Conservation (phyloP, 2,329 filamentous ascomycete species). For the Aspergillus ustus region DNA sequence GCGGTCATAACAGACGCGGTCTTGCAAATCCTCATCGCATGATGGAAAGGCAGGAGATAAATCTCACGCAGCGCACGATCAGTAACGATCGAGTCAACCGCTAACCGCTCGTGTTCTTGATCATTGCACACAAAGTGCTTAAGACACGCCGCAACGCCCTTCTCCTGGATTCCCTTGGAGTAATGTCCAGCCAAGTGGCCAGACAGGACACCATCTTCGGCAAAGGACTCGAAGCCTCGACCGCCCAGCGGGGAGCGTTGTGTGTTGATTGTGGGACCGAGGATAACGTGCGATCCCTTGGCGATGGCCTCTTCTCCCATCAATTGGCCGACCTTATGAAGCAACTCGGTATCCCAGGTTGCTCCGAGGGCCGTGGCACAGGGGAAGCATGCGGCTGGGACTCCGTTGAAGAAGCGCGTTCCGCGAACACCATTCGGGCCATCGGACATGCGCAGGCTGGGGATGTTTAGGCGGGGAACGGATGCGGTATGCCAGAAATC, state of each 20-base stretch:
- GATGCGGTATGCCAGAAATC: constrained; percentile 74
- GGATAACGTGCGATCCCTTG: constrained; percentile 72
- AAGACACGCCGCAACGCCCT: constrained; percentile 74
- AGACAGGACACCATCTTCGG: constrained; percentile 78
- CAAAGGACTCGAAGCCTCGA: constrained; percentile 85
- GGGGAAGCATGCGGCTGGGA: constrained; percentile 74
- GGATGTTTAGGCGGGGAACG: constrained; percentile 66
- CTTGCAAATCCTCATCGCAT: constrained; percentile 61
- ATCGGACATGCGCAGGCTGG: constrained; percentile 69
- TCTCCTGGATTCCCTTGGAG: constrained; percentile 73
- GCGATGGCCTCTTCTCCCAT: constrained; percentile 74
- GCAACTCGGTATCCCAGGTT: constrained; percentile 75
- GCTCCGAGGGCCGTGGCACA: constrained; percentile 79
- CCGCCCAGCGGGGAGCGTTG: constrained; percentile 83
- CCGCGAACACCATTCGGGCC: constrained; percentile 73
- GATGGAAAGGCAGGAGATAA: constrained; percentile 67
- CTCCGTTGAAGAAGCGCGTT: constrained; percentile 70
- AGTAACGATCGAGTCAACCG: constrained; percentile 48
- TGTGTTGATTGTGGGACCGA: constrained; percentile 80
- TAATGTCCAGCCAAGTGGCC: constrained; percentile 74
- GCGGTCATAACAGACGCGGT: constrained; percentile 63
- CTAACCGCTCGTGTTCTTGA: constrained; percentile 51
- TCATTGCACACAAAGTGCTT: constrained; percentile 65
- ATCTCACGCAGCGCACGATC: constrained; percentile 65
- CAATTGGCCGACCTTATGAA: constrained; percentile 71